These are phyloP conservation scores for Phaeosphaeriaceae sp. DNA, from an alignment of 2,329 filamentous ascomycete genomes.

Conservation along the genomic window DNA sequence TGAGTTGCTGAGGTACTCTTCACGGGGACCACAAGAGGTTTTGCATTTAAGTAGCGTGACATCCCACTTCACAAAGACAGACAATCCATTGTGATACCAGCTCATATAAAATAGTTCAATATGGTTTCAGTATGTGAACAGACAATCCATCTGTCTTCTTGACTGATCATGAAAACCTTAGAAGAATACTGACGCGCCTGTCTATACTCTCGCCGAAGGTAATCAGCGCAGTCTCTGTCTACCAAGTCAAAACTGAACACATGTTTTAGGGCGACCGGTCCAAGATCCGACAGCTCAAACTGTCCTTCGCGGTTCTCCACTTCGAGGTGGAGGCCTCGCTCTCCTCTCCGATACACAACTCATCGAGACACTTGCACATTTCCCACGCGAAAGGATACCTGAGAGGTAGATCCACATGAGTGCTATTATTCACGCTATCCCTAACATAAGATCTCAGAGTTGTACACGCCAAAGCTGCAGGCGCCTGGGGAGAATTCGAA, in stretches of 20 bases:
- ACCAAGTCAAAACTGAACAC: neutral
- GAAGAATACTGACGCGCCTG: too few relatives aligned
- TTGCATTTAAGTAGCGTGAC: too few relatives aligned
- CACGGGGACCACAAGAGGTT: too few relatives aligned
- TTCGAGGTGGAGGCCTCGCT: constrained; percentile 49
- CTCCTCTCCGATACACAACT: constrained; percentile 66
- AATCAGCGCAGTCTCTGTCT: too few relatives aligned
- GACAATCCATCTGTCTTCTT: too few relatives aligned
- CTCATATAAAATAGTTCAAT: too few relatives aligned
- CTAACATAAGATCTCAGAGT: constrained; percentile 37
- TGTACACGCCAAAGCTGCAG: constrained; percentile 67
- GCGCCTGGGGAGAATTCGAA: constrained; percentile 66
- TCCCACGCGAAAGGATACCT: constrained; percentile 67
- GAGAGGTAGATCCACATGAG: constrained; percentile 54
- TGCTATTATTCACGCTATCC: neutral
- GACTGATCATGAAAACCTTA: too few relatives aligned
- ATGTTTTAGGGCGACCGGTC: neutral
- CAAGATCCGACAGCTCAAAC: constrained; percentile 3
- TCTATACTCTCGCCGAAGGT: too few relatives aligned
- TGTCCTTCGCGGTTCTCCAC: constrained; percentile 2
- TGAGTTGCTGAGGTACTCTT: too few relatives aligned
- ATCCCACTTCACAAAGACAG: too few relatives aligned
- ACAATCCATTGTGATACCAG: too few relatives aligned
- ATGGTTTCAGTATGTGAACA: too few relatives aligned
- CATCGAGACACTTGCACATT: constrained; percentile 68